A percentile compares a stretch with the other conserved stretches of the same genome.
phyloP scores from a whole-genome alignment of 805 yeast genomes.

The Kazachstania psychrophila region DNA sequence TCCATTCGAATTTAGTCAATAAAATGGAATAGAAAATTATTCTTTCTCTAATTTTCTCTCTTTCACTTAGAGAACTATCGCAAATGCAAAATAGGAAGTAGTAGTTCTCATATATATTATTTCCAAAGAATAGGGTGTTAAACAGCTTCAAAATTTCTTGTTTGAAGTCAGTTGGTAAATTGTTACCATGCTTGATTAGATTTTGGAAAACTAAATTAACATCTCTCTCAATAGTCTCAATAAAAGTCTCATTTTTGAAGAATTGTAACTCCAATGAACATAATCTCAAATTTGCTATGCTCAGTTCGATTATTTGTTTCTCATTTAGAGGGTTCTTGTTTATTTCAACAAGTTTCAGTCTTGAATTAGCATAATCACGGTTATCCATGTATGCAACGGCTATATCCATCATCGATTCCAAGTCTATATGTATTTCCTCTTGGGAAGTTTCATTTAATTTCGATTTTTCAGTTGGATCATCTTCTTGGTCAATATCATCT shows the following conservation, averaged over 20 bases:
- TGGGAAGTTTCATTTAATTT: too few relatives aligned
- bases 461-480: too few relatives aligned
- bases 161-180: neutral
- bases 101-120: neutral
- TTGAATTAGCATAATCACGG: too few relatives aligned
- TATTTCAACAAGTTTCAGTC: too few relatives aligned
- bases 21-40: neutral
- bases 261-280: too few relatives aligned
- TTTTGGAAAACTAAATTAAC: neutral
- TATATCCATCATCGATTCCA: too few relatives aligned
- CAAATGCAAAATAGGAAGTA: neutral
- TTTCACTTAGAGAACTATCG: neutral
- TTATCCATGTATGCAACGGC: too few relatives aligned
- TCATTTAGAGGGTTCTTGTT: too few relatives aligned
- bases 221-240: neutral
- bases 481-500: constrained; percentile 6
- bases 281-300: too few relatives aligned
- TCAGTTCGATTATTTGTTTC: neutral
- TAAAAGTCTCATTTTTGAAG: too few relatives aligned
- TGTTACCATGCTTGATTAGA: neutral
- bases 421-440: too few relatives aligned
- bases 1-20: neutral
- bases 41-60: neutral
- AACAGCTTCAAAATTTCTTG: neutral
- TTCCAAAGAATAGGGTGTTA: constrained; percentile 1